Conservation (phyloP, 2,329 filamentous ascomycete species). For the Nemania serpens region DNA sequence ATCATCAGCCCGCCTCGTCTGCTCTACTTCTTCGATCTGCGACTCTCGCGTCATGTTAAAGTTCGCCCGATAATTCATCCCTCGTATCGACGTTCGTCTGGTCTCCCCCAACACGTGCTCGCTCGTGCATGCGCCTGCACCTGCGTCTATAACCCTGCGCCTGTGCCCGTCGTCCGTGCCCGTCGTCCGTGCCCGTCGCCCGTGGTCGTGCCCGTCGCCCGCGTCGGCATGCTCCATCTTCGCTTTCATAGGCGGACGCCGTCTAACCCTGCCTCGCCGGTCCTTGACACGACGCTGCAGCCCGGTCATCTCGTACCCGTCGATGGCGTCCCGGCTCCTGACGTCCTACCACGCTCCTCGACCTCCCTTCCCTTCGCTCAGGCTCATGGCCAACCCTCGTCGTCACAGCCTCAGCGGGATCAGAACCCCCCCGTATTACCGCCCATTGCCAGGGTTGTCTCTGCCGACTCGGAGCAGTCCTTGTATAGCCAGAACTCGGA, state of each 20-base stretch:
- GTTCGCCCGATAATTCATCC: conserved; percentile 21
- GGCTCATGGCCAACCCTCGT: conserved; percentile 48
- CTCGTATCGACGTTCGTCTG: not conserved
- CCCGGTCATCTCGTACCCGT: conserved; percentile 49
- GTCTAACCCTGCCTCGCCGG: conserved; percentile 60
- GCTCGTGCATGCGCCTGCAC: not conserved
- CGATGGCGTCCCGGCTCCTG: conserved; percentile 53
- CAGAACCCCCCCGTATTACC: conserved; percentile 44
- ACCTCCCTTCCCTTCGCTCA: conserved; percentile 39
- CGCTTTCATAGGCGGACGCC: conserved; percentile 63
- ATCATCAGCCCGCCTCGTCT: not conserved
- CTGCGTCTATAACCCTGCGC: too few species aligned
- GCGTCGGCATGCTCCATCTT: conserved; percentile 54
- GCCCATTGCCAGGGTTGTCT: conserved; percentile 55
- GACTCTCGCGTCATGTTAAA: conserved; percentile 33
- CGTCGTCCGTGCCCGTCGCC: not conserved
- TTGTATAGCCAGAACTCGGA: conserved; percentile 24
- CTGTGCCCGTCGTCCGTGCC: not conserved
- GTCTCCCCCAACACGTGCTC: conserved; percentile 15
- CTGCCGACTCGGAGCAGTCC: conserved; percentile 44
- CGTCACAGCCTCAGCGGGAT: conserved; percentile 40
- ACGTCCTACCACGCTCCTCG: conserved; percentile 46
- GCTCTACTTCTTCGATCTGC: not conserved
- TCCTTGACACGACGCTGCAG: conserved; percentile 50
- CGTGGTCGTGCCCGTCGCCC: not conserved